These are phyloP conservation scores for Aspergillus sp. DNA, from an alignment of 2,329 filamentous ascomycete genomes.

Conservation along the genomic window DNA sequence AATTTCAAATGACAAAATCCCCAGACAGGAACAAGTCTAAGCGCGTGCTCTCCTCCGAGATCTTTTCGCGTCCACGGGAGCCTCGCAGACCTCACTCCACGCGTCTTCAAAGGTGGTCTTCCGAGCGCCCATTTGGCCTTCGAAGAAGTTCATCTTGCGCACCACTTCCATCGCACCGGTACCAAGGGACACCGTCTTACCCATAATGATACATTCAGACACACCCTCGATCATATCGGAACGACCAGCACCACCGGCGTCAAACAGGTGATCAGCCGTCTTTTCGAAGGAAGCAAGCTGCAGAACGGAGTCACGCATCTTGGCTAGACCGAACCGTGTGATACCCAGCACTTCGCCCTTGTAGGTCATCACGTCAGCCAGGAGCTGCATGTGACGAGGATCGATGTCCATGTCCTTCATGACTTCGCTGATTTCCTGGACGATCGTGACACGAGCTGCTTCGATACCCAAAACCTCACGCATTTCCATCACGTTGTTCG, in stretches of 20 bases:
- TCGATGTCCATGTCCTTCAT: conserved; percentile 97
- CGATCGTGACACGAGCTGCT: conserved; percentile 85
- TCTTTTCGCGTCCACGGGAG: conserved; percentile 7
- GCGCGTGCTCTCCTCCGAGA: conserved; percentile 7
- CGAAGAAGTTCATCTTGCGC: conserved; percentile 66
- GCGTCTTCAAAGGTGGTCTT: conserved; percentile 66
- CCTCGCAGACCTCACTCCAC: conserved; percentile 29
- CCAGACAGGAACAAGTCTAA: not conserved
- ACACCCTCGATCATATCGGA: conserved; percentile 90
- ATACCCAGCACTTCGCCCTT: conserved; percentile 97
- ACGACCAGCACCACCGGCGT: conserved; percentile 89
- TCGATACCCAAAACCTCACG: conserved; percentile 88
- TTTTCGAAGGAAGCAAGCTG: conserved; percentile 97
- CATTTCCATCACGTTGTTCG: conserved; percentile 90
- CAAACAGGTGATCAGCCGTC: conserved; percentile 95
- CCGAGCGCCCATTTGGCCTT: conserved; percentile 57
- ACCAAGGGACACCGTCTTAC: conserved; percentile 86
- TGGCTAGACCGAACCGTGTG: conserved; percentile 90
- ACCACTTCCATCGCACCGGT: conserved; percentile 93
- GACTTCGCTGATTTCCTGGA: conserved; percentile 79
- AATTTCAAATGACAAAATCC: not conserved
- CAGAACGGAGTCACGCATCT: conserved; percentile 91
- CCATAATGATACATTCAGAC: conserved; percentile 96
- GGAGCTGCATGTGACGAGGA: conserved; percentile 93
- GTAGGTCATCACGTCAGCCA: conserved; percentile 98